A percentile compares a stretch with the other conserved stretches of the same genome.
These are phyloP conservation scores for Apophysomyces sp. DNA, from an alignment of 371 early-diverging fungal genomes.

Conservation along the genomic window DNA sequence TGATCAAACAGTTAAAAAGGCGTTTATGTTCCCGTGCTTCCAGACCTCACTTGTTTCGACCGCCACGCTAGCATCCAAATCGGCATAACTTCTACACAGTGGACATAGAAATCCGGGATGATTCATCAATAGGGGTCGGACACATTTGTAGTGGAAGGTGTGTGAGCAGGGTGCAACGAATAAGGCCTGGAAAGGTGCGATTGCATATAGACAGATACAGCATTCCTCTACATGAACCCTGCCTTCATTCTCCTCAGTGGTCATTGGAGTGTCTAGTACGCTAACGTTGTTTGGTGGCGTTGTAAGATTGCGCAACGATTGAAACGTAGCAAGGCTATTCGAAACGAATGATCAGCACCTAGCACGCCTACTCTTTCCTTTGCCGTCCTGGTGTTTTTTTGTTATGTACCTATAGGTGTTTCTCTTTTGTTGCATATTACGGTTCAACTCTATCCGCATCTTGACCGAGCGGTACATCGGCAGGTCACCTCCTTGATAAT, in stretches of 20 bases:
- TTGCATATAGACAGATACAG: slow-evolving; percentile 89
- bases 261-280: slow-evolving; percentile 24
- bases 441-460: slow-evolving; percentile 23
- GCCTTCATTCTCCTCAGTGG: slow-evolving; percentile 2
- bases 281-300: slow-evolving; percentile 37
- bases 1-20: background rate
- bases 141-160: slow-evolving; percentile 92
- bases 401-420: slow-evolving; percentile 21
- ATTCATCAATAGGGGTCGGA: slow-evolving; percentile 55
- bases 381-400: background rate
- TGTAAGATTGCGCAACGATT: slow-evolving; percentile 30
- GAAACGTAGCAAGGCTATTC: slow-evolving; percentile 36
- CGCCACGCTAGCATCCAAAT: slow-evolving; percentile 71
- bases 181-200: slow-evolving; percentile 86
- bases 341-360: slow-evolving; percentile 3
- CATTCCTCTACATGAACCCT: slow-evolving; percentile 61
- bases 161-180: slow-evolving; percentile 93
- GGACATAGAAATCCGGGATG: slow-evolving; percentile 86
- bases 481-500: slow-evolving; percentile 75
- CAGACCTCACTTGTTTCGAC: slow-evolving; percentile 46
- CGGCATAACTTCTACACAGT: slow-evolving; percentile 89
- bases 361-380: too few relatives aligned
- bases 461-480: slow-evolving; percentile 29
- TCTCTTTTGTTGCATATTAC: slow-evolving; percentile 17
- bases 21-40: background rate